Evolutionary conservation across 73 alveolate genomes (phyloP).

Genomic region (Blepharisma japonicum): DNA sequence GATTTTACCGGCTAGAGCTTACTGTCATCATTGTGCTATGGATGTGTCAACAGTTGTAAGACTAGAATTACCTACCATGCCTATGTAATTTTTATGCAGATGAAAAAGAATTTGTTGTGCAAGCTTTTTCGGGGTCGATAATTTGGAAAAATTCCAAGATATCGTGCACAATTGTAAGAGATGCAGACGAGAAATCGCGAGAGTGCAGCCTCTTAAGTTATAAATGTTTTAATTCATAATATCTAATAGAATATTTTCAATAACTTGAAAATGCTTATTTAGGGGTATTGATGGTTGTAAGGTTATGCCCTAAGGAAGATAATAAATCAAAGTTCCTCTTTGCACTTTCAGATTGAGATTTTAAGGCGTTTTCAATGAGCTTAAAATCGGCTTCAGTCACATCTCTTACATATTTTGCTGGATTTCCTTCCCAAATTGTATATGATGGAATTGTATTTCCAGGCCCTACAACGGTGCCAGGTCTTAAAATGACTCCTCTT

Average conservation of each 20-base stretch:
- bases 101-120: neutral
- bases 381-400: conserved; percentile 36
- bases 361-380: conserved; percentile 26
- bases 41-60: neutral
- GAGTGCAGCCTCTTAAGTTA: too few relatives aligned
- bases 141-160: conserved; percentile 11
- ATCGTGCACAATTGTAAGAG: neutral
- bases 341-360: neutral
- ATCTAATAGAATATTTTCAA: too few relatives aligned
- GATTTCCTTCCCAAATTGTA: conserved; percentile 85
- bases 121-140: neutral
- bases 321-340: conserved; percentile 1
- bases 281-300: neutral
- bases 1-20: neutral
- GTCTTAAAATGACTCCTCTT: conserved; percentile 74
- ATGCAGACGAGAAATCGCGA: neutral
- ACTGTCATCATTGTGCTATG: neutral
- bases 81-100: neutral
- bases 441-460: conserved; percentile 83
- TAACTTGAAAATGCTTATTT: too few relatives aligned
- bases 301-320: conserved; percentile 29
- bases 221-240: too few relatives aligned
- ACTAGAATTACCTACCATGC: conserved; percentile 3
- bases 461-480: conserved; percentile 86
- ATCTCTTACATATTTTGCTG: conserved; percentile 62